Conservation (phyloP, 768 basidiomycete genomes). For the Lactarius quietus region DNA sequence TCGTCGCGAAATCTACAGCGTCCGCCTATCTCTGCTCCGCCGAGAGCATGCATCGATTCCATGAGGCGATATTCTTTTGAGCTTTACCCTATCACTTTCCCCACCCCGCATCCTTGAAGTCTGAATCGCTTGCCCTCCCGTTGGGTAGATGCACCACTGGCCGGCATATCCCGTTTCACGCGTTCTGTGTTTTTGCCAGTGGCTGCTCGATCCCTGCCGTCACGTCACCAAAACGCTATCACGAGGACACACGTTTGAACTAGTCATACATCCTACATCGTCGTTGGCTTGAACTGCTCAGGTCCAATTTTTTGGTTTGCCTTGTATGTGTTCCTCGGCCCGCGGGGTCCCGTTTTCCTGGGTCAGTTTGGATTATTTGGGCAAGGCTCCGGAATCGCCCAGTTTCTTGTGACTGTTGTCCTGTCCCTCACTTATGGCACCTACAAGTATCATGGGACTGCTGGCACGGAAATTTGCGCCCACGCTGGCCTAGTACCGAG, state of each 20-base stretch:
- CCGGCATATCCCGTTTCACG: conserved; percentile 1
- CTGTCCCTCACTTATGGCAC: conserved; percentile 16
- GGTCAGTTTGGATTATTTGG: conserved; percentile 10
- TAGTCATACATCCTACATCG: neutral
- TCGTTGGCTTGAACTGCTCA: neutral
- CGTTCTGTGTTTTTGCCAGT: neutral
- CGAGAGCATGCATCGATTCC: conserved; percentile 1
- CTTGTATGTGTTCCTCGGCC: conserved; percentile 1
- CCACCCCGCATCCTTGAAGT: neutral
- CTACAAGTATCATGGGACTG: neutral
- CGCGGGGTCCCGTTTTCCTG: conserved; percentile 10
- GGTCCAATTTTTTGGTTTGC: neutral
- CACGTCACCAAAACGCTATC: conserved; percentile 7
- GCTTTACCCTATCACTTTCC: neutral
- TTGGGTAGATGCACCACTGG: neutral
- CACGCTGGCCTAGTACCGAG: neutral
- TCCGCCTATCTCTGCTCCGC: conserved; percentile 10
- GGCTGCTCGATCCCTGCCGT: neutral
- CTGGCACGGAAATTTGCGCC: neutral
- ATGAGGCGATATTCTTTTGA: neutral
- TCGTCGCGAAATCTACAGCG: conserved; percentile 7
- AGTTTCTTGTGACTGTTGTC: neutral
- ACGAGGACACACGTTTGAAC: neutral
- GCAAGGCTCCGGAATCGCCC: conserved; percentile 12
- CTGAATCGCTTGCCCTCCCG: neutral